phyloP scores from a whole-genome alignment of 345 rosid species.

The Erysimum cheiranthoides region DNA sequence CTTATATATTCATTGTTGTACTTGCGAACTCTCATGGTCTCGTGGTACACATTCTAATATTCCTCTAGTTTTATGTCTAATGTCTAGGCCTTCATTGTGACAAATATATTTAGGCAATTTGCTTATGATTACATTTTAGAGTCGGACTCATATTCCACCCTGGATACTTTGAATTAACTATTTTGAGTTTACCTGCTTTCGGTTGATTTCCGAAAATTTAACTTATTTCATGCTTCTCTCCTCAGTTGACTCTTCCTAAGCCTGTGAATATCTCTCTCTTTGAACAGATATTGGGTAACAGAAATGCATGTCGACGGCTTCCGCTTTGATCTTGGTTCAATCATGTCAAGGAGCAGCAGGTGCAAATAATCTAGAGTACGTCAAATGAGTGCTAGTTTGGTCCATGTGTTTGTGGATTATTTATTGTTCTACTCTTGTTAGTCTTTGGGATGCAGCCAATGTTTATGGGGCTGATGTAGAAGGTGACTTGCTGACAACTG shows the following conservation, averaged over 20 bases:
- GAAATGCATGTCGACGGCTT: slow-evolving; percentile 99
- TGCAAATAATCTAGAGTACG: slow-evolving; percentile 34
- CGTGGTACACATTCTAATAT: background rate
- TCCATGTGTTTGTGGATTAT: slow-evolving; percentile 31
- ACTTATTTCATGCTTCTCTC: slow-evolving; percentile 8
- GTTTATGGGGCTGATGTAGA: slow-evolving; percentile 74
- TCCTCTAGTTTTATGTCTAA: background rate
- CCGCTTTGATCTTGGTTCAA: slow-evolving; percentile 98
- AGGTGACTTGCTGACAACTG: slow-evolving; percentile 78
- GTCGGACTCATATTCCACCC: background rate
- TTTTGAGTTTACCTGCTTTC: slow-evolving; percentile 21
- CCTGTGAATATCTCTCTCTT: slow-evolving; percentile 24
- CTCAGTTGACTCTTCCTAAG: slow-evolving; percentile 15
- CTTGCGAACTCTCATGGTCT: background rate
- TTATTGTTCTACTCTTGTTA: slow-evolving; percentile 40
- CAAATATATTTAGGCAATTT: background rate
- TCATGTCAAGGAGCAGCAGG: slow-evolving; percentile 96
- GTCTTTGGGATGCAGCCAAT: slow-evolving; percentile 92
- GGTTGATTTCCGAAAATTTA: background rate
- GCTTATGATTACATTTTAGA: slow-evolving; percentile 13
- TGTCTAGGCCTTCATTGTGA: slow-evolving; percentile 15
- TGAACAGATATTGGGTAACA: slow-evolving; percentile 91
- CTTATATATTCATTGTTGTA: slow-evolving; percentile 19
- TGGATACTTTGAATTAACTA: background rate
- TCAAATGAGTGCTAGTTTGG: slow-evolving; percentile 30